A percentile compares a stretch with the other conserved stretches of the same genome.
These are phyloP conservation scores for Saccharum spontaneum DNA, from an alignment of 176 grass and related monocot species.

Conservation along the genomic window DNA sequence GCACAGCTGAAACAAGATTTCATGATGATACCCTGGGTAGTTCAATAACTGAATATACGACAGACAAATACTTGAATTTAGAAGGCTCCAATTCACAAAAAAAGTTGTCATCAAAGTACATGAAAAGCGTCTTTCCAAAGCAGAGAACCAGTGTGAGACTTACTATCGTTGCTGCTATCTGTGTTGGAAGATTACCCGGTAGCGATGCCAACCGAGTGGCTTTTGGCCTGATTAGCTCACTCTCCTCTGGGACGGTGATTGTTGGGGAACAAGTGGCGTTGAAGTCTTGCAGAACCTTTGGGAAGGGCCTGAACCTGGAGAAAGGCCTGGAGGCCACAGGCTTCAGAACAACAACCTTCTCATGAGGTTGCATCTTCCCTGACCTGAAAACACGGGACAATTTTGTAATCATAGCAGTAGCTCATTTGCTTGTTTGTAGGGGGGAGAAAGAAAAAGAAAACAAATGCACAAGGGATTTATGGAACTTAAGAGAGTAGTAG, in stretches of 20 bases:
- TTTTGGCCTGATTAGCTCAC: constrained; percentile 46
- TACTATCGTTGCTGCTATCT: constrained; percentile 25
- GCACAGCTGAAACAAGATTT: neutral
- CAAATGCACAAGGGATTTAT: neutral
- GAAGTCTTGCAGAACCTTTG: constrained; percentile 33
- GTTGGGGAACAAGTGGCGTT: constrained; percentile 11
- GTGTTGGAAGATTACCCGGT: neutral
- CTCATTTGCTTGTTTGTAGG: neutral
- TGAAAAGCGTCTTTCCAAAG: neutral
- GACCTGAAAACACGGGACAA: neutral
- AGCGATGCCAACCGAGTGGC: constrained; percentile 19
- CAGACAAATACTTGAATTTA: neutral
- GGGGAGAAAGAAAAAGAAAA: neutral
- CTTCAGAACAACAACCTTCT: constrained; percentile 49
- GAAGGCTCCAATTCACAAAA: neutral
- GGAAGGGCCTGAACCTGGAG: constrained; percentile 17
- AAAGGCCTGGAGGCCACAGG: constrained; percentile 57
- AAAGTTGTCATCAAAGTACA: neutral
- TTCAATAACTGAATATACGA: neutral
- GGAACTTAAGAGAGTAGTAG: neutral
- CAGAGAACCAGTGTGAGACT: constrained; percentile 11
- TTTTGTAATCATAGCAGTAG: neutral
- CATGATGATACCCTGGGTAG: neutral
- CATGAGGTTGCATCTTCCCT: constrained; percentile 41
- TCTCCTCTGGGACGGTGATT: constrained; percentile 2